phyloP scores from a whole-genome alignment of 2,329 filamentous ascomycete genomes.

The Zarea fungicola region DNA sequence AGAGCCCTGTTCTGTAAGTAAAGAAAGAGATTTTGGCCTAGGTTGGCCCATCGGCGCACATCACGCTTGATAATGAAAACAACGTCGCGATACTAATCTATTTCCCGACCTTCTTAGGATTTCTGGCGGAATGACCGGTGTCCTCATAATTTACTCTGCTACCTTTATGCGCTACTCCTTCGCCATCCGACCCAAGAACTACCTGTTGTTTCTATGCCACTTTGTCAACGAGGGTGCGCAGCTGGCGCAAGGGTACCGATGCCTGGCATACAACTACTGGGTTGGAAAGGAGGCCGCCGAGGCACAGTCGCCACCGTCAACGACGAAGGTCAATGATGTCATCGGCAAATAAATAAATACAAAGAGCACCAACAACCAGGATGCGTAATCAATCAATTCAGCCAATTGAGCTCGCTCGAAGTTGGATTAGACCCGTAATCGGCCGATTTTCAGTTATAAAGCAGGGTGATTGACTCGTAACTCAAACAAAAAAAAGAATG shows the following conservation, averaged over 20 bases:
- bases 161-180: slow-evolving; percentile 71
- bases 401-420: no score
- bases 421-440: no score
- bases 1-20: slow-evolving; percentile 78
- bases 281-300: slow-evolving; percentile 42
- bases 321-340: slow-evolving; percentile 35
- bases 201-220: slow-evolving; percentile 66
- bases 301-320: slow-evolving; percentile 38
- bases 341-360: slow-evolving; percentile 31
- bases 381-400: no score
- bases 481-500: no score
- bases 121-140: slow-evolving; percentile 64
- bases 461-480: no score
- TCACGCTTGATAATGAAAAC: no score
- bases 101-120: slow-evolving; percentile 50
- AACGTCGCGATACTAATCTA: slow-evolving; percentile 4
- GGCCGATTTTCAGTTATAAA: no score
- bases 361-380: no score
- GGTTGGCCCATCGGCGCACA: no score
- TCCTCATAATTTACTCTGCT: slow-evolving; percentile 61
- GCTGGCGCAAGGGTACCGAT: slow-evolving; percentile 65
- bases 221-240: slow-evolving; percentile 65
- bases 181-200: slow-evolving; percentile 61
- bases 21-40: no score
- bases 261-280: slow-evolving; percentile 59